Evolutionary conservation across 805 yeast genomes (phyloP), one percentile per base, ranked within the genome.

Genomic region (Wickerhamiella australiensis): DNA sequence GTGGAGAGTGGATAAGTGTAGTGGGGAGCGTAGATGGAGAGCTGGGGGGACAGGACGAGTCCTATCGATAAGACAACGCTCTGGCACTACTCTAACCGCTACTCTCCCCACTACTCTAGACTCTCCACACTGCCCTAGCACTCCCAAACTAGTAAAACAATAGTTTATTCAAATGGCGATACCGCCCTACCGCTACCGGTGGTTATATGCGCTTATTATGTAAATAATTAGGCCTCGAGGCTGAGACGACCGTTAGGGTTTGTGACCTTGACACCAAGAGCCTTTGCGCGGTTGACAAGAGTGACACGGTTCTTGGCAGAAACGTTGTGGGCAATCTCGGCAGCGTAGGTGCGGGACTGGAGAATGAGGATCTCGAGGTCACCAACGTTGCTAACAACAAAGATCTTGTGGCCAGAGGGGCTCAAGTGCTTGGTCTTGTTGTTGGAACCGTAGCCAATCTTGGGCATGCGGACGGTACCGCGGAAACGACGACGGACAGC

Each of bases 391-490:
- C 83, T 79, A 65, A 92, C 96, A 67, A 87, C 77, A 80, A 84
- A 84, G 66, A 85, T 81, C 81, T 87, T 94, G 94, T 85, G 95
- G 72, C 99, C 99, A 59, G 95, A 85, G 72, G 96, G 95, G 69
- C 77, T 74, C 78, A 92, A 70, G 82, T 81, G 85, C 75, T 82
- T 86, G 71, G 98, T 92, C 81, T 83, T 87, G 79, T 86, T 92
- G 95, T 92, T 87, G 66, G 97, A 87, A 77, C 98, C 96, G 80
- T 85, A 92, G 80, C 99, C 99, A 68, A 92, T 88, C 79, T 84
- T 88, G 80, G 99, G 99, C 80, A 90, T 94, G 67, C 88, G 79
- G 71, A 92, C 85, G 76, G 90, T 83, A 71, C 98, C 98, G 82
- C 96, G 86, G 95, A 92, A 92, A 58, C 73, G 68, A 81, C 98